These are phyloP conservation scores for Bocquillonia castaneifolia DNA, from an alignment of 441 rosid species.

Conservation along the genomic window DNA sequence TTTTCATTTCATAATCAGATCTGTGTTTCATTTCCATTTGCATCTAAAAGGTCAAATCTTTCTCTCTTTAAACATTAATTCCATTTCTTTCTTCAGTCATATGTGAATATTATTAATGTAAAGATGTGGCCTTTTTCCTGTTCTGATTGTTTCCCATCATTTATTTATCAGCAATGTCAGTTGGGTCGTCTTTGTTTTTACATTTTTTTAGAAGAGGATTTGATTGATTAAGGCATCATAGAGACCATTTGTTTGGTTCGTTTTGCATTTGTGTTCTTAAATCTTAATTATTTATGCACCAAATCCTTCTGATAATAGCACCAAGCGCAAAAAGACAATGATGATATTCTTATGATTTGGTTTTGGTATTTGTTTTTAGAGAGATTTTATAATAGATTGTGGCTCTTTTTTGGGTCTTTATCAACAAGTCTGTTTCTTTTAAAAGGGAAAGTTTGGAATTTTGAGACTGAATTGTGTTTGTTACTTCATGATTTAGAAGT, in stretches of 20 bases:
- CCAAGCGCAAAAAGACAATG: neutral
- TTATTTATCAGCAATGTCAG: neutral
- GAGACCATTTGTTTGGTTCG: no score
- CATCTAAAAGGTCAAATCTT: no score
- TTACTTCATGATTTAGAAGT: neutral
- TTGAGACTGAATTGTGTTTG: neutral
- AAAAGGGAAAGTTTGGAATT: neutral
- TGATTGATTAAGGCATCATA: no score
- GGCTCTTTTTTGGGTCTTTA: neutral
- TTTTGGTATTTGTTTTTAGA: neutral
- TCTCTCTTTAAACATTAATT: no score
- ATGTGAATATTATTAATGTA: no score
- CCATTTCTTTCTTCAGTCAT: no score
- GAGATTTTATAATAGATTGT: neutral
- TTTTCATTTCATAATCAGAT: neutral
- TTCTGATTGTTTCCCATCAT: neutral
- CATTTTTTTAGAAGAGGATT: neutral
- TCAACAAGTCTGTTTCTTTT: neutral
- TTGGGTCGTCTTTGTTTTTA: neutral
- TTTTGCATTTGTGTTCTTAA: neutral
- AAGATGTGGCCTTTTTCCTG: neutral
- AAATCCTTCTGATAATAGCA: neutral
- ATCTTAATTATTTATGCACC: neutral
- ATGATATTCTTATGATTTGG: neutral
- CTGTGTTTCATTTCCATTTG: no score